Conservation (phyloP, 2,329 filamentous ascomycete genomes). For the Colletotrichum gigasporum region DNA sequence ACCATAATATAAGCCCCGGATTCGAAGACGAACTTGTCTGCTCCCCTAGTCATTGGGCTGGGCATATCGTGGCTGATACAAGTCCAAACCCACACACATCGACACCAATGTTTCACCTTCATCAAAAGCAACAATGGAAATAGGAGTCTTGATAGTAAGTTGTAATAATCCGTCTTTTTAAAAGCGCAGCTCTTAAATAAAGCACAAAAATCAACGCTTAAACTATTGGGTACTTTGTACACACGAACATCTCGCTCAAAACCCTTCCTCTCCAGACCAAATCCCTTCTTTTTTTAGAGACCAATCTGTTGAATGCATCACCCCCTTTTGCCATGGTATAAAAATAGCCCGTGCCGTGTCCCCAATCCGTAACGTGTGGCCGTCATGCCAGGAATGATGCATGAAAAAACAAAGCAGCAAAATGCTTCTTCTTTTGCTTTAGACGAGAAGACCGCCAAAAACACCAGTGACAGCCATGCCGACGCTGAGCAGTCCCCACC, state of each 20-base stretch:
- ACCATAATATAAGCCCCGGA: no score
- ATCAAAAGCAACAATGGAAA: no score
- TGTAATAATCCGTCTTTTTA: no score
- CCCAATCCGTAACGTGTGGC: background rate
- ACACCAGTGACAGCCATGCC: slow-evolving; percentile 26
- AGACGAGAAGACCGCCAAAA: slow-evolving; percentile 28
- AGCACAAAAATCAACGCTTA: background rate
- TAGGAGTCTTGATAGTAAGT: no score
- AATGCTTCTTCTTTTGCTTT: background rate
- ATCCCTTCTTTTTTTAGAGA: background rate
- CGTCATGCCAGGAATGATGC: background rate
- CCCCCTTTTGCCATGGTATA: slow-evolving; percentile 14
- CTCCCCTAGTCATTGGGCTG: no score
- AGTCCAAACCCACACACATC: no score
- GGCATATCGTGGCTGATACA: no score
- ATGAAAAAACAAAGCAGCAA: background rate
- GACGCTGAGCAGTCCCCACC: slow-evolving; percentile 27
- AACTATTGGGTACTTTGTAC: slow-evolving; percentile 17
- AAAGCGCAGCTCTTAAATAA: slow-evolving; percentile 11
- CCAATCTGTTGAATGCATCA: slow-evolving; percentile 9
- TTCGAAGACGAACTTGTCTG: no score
- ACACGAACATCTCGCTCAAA: background rate
- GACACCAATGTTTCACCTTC: no score
- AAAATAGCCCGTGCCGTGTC: background rate
- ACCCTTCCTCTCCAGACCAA: slow-evolving; percentile 7